phyloP scores from a whole-genome alignment of 257 asterid species.

The Anisodus tanguticus region DNA sequence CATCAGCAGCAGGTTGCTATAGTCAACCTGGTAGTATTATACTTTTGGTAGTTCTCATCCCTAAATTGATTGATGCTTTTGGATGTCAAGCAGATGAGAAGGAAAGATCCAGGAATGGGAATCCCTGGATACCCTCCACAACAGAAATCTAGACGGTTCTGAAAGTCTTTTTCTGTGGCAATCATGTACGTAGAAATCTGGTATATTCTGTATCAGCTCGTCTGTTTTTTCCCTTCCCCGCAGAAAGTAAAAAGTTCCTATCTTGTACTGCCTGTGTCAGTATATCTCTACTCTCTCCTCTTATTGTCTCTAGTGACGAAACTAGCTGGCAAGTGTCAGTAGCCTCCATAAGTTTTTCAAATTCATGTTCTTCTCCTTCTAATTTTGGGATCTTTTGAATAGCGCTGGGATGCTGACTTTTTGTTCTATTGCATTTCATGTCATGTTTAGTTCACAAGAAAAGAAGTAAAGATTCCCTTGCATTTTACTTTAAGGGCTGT shows the following conservation, averaged over 20 bases:
- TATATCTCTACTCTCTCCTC: background rate
- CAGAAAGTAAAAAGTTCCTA: background rate
- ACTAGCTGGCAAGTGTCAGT: background rate
- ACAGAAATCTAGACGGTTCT: slow-evolving; percentile 88
- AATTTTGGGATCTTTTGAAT: background rate
- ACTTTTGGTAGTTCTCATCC: background rate
- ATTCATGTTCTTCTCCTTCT: background rate
- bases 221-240: background rate
- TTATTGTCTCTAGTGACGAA: slow-evolving; percentile 2
- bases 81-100: slow-evolving; percentile 65
- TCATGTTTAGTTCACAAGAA: background rate
- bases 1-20: slow-evolving; percentile 77
- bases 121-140: slow-evolving; percentile 96
- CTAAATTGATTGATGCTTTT: slow-evolving; percentile 32
- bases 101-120: slow-evolving; percentile 87
- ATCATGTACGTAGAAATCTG: background rate
- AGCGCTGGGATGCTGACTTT: background rate
- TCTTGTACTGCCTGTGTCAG: background rate
- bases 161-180: slow-evolving; percentile 30
- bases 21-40: slow-evolving; percentile 10
- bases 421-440: background rate
- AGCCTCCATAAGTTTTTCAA: background rate
- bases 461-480: background rate
- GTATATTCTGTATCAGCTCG: background rate
- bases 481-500: background rate